Evolutionary conservation across 257 asterid genomes (phyloP).

Genomic region (Mentha longifolia): DNA sequence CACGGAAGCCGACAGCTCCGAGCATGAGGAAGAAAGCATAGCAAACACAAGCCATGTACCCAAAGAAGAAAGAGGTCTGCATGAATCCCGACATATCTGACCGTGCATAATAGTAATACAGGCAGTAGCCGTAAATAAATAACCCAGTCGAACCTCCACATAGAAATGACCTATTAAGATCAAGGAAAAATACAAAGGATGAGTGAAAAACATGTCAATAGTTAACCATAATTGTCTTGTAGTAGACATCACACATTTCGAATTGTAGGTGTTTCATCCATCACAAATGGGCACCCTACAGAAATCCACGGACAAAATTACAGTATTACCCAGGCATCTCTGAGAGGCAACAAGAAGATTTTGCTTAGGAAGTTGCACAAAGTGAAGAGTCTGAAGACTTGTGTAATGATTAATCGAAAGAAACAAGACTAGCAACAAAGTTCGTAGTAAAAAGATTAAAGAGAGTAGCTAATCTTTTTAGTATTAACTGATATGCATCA

Average conservation of each 20-base stretch:
- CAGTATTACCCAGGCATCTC: not conserved
- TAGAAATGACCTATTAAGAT: constrained; percentile 67
- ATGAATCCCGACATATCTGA: constrained; percentile 96
- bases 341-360: not conserved
- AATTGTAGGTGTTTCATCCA: not conserved
- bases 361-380: not conserved
- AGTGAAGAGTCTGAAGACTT: not conserved
- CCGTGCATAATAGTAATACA: constrained; percentile 80
- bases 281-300: not conserved
- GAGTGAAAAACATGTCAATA: not conserved
- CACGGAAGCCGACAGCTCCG: constrained; percentile 88
- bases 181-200: not conserved
- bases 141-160: constrained; percentile 95
- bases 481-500: not conserved
- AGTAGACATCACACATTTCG: not conserved
- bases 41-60: constrained; percentile 87
- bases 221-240: not conserved
- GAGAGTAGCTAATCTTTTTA: too few relatives aligned
- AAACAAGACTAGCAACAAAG: not conserved
- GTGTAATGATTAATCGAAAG: not conserved
- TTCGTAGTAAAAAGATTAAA: not conserved
- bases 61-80: constrained; percentile 93
- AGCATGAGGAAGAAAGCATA: constrained; percentile 91
- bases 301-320: not conserved
- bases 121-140: constrained; percentile 83